Base-by-base conservation (phyloP, 306 rosid species). In the Oemleria cerasiformis region DNA sequence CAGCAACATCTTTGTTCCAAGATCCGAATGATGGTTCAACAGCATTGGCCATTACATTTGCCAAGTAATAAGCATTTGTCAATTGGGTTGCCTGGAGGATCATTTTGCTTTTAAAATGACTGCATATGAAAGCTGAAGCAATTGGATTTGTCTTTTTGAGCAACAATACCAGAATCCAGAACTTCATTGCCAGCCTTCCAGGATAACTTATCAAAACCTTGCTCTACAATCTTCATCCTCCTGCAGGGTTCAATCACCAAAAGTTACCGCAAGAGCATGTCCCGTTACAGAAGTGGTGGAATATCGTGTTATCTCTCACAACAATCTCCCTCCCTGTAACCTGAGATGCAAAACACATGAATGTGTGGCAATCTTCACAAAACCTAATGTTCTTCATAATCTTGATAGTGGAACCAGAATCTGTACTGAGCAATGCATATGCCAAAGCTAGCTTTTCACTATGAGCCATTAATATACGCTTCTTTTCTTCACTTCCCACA, bases 351-450 rank as follows among this genome's bases (percentile, higher is more conserved):
- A 82, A 77, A 61, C 92, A 83, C 97, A 90, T 90, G 56, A 90
- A 74, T 10, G 47, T 69, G 67, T 92, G 97, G n/a, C 93, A 92
- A 73, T 90, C 97, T 70, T 84, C 88, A 50, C 97, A 92, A 68
- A 92, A 84, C 71, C 98, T 86, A 23, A 92, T 79, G 84, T 88
- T 92, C 82, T 92, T 92, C 97, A 85, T 88, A 58, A 90, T 90
- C 86, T 75, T 87, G 68, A 90, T 87, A 68, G 86, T 73, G 70
- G 77, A 75, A 71, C 84, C 89, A 19, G 81, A 73, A 64, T 75
- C 88, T 13, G 82, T 81, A 72, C 69, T 73, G 54, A 87, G 56
- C 75, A 92, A 63, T 21, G 88, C 90, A 79, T 72, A 92, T 57
- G 86, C 92, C 76, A 92, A 73, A 63, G 98, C 96, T 42, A 90